Evolutionary conservation across 345 rosid species (phyloP), one percentile per base, ranked within the genome.

Genomic region (Turritis glabra): DNA sequence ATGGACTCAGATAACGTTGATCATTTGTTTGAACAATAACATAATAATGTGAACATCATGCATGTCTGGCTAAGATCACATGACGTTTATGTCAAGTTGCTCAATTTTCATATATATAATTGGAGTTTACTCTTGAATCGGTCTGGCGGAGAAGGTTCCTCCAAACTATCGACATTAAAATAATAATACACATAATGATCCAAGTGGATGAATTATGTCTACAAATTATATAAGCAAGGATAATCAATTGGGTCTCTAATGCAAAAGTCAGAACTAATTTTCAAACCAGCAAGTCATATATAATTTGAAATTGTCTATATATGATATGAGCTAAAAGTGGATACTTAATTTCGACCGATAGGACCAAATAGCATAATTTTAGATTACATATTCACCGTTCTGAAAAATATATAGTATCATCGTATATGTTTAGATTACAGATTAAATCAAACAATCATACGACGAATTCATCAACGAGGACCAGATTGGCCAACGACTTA

Each of bases 51-150:
- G 40, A 56, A 69, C 58, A 62, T 61, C 23, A 21, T 61, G 69
- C 50, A 60, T 76, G 38, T 46, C 74, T 75, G 74, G 63, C 79
- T 62, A 58, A 53, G 56, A 17, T 68, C 74, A 68, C 79, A 61
- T 69, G 64, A 69, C 10, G 2, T 32, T 43, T 55, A 22, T 66
- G 66, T 57, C 73, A 57, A 66, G 29, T 64, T 43, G 71, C 71
- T 54, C 47, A 22, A 11, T 30, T 10, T 52, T 64, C 44, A 73
- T 30, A 35, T 10, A 22, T 33, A 65, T 0, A 74, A 25, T 18
- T 32, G 47, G 50, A 50, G 12, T 17, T 40, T 60, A 43, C 56
- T 29, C 12, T 41, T 76, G 57, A 69, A 32, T 62, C 50, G 57
- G 51, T 51, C 41, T 53, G 65, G 32, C 15, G 35, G 33, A 69